These are phyloP conservation scores for Xylariaceae sp. DNA, from an alignment of 2,329 filamentous ascomycete genomes.

Conservation along the genomic window DNA sequence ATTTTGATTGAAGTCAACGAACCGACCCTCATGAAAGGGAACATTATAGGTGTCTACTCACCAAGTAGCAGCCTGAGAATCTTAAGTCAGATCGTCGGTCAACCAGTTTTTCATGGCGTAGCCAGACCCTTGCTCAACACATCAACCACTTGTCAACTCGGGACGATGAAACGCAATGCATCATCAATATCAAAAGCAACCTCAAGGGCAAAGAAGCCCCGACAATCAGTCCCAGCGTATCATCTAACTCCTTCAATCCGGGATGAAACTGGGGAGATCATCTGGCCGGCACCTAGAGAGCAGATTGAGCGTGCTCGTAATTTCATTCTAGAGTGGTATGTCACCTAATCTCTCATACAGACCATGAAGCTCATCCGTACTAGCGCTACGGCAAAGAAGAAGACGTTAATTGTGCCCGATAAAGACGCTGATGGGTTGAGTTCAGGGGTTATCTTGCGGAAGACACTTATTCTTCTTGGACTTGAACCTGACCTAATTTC, in stretches of 20 bases:
- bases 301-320: conserved; percentile 58
- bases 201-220: conserved; percentile 32
- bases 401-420: conserved; percentile 65
- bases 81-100: conserved; percentile 1
- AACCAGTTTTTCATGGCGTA: background rate
- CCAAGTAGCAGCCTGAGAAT: background rate
- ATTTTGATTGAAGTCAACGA: too few relatives aligned
- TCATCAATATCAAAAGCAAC: conserved; percentile 21
- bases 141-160: background rate
- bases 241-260: conserved; percentile 45
- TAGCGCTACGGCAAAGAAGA: conserved; percentile 54
- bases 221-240: conserved; percentile 45
- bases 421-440: conserved; percentile 71
- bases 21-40: conserved; percentile 9
- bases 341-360: background rate
- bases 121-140: background rate
- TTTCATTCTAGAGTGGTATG: conserved; percentile 62
- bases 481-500: conserved; percentile 55
- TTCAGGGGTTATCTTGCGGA: conserved; percentile 64
- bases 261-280: conserved; percentile 48
- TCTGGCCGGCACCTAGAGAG: conserved; percentile 63
- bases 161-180: conserved; percentile 34
- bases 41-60: conserved; percentile 3
- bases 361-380: conserved; percentile 4
- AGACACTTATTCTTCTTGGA: conserved; percentile 61